Percentiles rank a stretch among this genome's conserved stretches.
Evolutionary conservation across 305 asterid species (phyloP).

Genomic region (Fraxinus latifolia): DNA sequence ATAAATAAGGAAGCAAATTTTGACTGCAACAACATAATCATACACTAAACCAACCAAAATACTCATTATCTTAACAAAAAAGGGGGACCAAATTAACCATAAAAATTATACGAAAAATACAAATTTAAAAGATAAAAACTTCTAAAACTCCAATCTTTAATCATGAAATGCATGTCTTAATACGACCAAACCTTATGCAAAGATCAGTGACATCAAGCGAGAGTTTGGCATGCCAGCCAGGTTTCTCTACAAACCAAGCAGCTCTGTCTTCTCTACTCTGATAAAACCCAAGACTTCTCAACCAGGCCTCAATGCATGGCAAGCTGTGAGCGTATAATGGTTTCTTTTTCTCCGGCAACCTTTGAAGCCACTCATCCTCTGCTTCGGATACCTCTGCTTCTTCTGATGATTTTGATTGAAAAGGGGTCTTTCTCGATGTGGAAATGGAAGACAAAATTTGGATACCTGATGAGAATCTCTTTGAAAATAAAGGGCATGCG

Average conservation of each 20-base stretch:
- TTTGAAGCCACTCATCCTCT: constrained; percentile 86
- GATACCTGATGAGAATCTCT: constrained; percentile 31
- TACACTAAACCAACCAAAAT: background rate
- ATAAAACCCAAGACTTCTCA: constrained; percentile 65
- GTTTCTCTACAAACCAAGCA: constrained; percentile 76
- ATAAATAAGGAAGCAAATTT: background rate
- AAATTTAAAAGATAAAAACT: background rate
- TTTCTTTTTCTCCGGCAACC: constrained; percentile 80
- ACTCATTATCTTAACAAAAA: background rate
- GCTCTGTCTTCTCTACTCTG: constrained; percentile 89
- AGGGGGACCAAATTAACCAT: background rate
- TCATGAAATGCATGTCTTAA: background rate
- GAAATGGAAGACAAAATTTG: constrained; percentile 20
- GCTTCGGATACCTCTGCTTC: constrained; percentile 46
- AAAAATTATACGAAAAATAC: background rate
- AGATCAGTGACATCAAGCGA: constrained; percentile 87
- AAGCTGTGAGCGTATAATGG: constrained; percentile 86
- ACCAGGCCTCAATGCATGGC: constrained; percentile 94
- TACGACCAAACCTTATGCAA: constrained; percentile 55
- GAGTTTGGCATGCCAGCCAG: constrained; percentile 84
- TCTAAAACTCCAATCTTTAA: background rate
- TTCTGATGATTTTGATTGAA: constrained; percentile 46
- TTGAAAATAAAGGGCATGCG: constrained; percentile 27
- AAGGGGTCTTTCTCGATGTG: constrained; percentile 27
- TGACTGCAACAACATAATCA: background rate